phyloP scores from a whole-genome alignment of 2,329 filamentous ascomycete genomes.

The Knufia petricola region DNA sequence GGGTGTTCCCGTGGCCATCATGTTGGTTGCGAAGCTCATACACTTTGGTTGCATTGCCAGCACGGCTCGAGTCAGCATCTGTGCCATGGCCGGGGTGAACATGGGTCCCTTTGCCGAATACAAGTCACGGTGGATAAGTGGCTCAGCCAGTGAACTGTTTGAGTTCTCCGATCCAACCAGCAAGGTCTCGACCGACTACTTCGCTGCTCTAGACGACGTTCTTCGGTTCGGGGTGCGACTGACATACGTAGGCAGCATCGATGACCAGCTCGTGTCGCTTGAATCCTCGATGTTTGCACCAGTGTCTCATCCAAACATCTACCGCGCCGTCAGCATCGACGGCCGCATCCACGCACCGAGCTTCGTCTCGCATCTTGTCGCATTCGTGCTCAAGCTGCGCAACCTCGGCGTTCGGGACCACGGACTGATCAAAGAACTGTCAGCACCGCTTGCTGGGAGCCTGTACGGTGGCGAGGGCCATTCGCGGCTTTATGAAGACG shows the following conservation, averaged over 20 bases:
- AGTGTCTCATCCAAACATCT: slow-evolving; percentile 83
- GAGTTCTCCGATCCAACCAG: slow-evolving; percentile 80
- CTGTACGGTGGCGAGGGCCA: slow-evolving; percentile 89
- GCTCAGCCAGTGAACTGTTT: slow-evolving; percentile 86
- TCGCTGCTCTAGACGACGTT: slow-evolving; percentile 61
- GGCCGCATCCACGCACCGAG: slow-evolving; percentile 84
- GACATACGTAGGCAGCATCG: slow-evolving; percentile 85
- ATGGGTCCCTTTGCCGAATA: slow-evolving; percentile 89
- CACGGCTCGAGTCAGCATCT: slow-evolving; percentile 69
- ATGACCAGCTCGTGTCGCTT: slow-evolving; percentile 89
- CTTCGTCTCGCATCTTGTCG: slow-evolving; percentile 86
- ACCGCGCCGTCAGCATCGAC: slow-evolving; percentile 91
- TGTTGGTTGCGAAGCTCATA: slow-evolving; percentile 86
- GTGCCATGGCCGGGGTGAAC: slow-evolving; percentile 83
- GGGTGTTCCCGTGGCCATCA: slow-evolving; percentile 85
- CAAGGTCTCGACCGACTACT: slow-evolving; percentile 71
- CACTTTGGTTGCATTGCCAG: slow-evolving; percentile 70
- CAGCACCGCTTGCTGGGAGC: slow-evolving; percentile 76
- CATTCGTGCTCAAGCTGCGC: slow-evolving; percentile 84
- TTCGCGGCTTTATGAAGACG: slow-evolving; percentile 84
- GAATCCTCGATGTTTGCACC: slow-evolving; percentile 87
- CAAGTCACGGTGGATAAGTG: slow-evolving; percentile 79
- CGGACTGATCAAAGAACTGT: slow-evolving; percentile 83
- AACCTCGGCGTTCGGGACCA: slow-evolving; percentile 91
- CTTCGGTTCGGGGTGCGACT: slow-evolving; percentile 72